Evolutionary conservation across 768 basidiomycete species (phyloP).

Genomic region (Cystobasidiopsis lactophilus): DNA sequence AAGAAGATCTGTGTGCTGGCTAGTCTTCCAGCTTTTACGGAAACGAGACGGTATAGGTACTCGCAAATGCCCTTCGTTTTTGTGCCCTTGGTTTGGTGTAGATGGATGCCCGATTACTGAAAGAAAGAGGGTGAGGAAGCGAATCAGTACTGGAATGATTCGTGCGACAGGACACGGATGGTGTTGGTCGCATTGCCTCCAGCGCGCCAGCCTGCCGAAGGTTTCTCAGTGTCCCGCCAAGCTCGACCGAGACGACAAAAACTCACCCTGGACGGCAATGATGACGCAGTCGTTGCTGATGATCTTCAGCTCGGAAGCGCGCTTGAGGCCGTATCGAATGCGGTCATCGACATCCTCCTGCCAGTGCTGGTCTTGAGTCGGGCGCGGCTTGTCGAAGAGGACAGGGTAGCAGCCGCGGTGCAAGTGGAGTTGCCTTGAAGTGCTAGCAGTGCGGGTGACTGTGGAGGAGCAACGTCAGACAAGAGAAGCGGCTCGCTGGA

Average conservation of each 20-base stretch:
- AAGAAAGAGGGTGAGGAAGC: too few relatives aligned
- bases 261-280: slow-evolving; percentile 81
- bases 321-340: slow-evolving; percentile 50
- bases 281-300: slow-evolving; percentile 73
- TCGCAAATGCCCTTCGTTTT: too few relatives aligned
- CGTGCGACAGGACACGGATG: slow-evolving; percentile 9
- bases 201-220: background rate
- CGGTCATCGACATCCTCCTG: slow-evolving; percentile 59
- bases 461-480: background rate
- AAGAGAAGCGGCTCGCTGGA: background rate
- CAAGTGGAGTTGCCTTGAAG: slow-evolving; percentile 85
- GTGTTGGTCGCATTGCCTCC: background rate
- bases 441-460: slow-evolving; percentile 93
- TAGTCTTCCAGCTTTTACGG: too few relatives aligned
- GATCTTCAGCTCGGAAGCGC: slow-evolving; percentile 59
- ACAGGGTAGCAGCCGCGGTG: slow-evolving; percentile 93
- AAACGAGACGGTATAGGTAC: too few relatives aligned
- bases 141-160: too few relatives aligned
- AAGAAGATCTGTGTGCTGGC: too few relatives aligned
- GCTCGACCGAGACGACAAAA: background rate
- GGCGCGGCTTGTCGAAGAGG: slow-evolving; percentile 87
- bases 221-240: background rate
- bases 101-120: too few relatives aligned
- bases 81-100: too few relatives aligned
- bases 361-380: slow-evolving; percentile 73